Evolutionary conservation across 306 rosid species (phyloP), one percentile per base, ranked within the genome.

Genomic region (Senna siamea): DNA sequence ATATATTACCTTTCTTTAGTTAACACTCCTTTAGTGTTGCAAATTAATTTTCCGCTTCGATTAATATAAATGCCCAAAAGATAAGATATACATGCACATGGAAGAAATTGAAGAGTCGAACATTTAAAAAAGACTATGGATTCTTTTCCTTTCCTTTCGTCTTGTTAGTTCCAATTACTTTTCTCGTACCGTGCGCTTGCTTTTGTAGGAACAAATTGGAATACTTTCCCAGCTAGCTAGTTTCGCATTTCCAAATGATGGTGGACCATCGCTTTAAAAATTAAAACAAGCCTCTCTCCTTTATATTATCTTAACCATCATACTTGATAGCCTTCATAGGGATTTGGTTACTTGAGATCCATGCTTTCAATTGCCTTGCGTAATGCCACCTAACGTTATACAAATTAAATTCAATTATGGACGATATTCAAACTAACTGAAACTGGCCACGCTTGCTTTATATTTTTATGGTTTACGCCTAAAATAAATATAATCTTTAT

Each of bases 241-340:
- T 57, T 48, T 20, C 28, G 7, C 62, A 12, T 54, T 77, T 47
- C 35, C 60, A 46, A 79, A 30, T 62, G 54, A 52, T n/a, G 73
- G 79, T 44, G 87, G 72, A 60, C 77, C 68, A 12, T 66, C n/a
- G 6, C 55, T n/a, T 43, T 62, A 78, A 83, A 75, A 40, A 32
- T n/a, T n/a, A n/a, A n/a, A n/a, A n/a, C n/a, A 38, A 26, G 34
- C 32, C 28, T 68, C 60, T 41, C 70, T 18, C 41, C 54, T 26
- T 64, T 8, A 5, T 2, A 38, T 38, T 1, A 38, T 38, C 44
- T 38, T 38, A 38, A 38, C 44, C 44, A 38, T 46, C 52, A 46
- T 46, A 46, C 20, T 26, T 26, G 30, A 26, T 26, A 26, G 30
- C 26, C 18, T 37, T 37, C 4, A 4, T 4, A 5, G 40, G 40